Conservation (phyloP, 345 rosid species). For the Dipteronia sinensis region DNA sequence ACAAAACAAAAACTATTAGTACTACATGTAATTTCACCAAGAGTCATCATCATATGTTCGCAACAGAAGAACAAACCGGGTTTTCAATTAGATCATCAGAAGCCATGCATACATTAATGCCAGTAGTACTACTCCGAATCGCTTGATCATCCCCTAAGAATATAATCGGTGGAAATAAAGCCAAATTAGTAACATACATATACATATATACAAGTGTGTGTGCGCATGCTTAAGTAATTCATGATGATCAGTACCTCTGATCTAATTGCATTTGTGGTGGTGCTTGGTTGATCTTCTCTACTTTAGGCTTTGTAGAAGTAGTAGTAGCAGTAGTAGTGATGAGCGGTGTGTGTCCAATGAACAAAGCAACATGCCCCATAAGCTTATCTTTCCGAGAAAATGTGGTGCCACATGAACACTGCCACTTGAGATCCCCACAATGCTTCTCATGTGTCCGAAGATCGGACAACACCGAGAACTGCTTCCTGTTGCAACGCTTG, state of each 20-base stretch:
- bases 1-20: no score
- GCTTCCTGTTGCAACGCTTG: constrained; percentile 73
- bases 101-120: neutral
- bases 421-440: constrained; percentile 80
- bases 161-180: no score
- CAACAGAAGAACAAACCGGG: neutral
- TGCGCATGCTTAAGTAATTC: no score
- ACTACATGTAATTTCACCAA: neutral
- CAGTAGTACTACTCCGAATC: neutral
- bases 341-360: constrained; percentile 64
- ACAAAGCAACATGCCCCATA: constrained; percentile 76
- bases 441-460: constrained; percentile 94
- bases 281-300: constrained; percentile 15
- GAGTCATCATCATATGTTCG: no score
- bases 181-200: neutral
- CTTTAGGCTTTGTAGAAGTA: constrained; percentile 17
- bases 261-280: constrained; percentile 20
- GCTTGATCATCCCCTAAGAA: neutral
- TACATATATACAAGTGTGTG: no score
- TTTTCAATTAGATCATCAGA: neutral
- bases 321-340: neutral
- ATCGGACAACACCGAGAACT: constrained; percentile 86
- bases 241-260: constrained; percentile 15
- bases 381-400: constrained; percentile 91
- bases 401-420: constrained; percentile 84